phyloP scores from a whole-genome alignment of 345 rosid genomes.

The Brassica napus region DNA sequence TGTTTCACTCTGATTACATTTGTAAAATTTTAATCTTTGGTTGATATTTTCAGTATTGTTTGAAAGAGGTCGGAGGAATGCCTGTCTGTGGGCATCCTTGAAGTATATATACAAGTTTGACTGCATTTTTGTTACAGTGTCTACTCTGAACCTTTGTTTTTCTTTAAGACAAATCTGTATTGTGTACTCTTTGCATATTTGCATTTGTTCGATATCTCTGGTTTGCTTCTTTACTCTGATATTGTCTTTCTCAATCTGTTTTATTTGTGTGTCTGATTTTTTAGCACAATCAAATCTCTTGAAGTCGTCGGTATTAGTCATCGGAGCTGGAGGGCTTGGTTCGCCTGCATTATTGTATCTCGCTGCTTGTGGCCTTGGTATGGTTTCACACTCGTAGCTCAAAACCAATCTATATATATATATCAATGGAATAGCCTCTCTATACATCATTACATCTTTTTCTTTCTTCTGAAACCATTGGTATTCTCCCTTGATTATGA shows the following conservation, averaged over 20 bases:
- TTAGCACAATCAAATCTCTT: background rate
- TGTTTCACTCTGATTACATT: background rate
- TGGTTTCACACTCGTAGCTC: constrained; percentile 2
- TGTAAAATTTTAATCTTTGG: background rate
- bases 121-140: too few species aligned
- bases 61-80: background rate
- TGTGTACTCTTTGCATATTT: background rate
- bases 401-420: too few species aligned
- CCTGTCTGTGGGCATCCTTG: background rate
- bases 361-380: background rate
- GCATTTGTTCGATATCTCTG: background rate
- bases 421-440: too few species aligned
- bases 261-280: background rate
- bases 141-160: background rate
- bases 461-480: too few species aligned
- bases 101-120: background rate
- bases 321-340: background rate
- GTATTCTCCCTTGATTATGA: background rate
- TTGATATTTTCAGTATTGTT: background rate
- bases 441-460: too few species aligned
- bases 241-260: background rate
- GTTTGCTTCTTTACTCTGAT: background rate
- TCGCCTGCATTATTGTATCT: background rate
- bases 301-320: background rate
- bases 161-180: too few species aligned